Evolutionary conservation across 2,329 filamentous ascomycete species (phyloP), one percentile per base, ranked within the genome.

Genomic region (Lachnellula hyalina): DNA sequence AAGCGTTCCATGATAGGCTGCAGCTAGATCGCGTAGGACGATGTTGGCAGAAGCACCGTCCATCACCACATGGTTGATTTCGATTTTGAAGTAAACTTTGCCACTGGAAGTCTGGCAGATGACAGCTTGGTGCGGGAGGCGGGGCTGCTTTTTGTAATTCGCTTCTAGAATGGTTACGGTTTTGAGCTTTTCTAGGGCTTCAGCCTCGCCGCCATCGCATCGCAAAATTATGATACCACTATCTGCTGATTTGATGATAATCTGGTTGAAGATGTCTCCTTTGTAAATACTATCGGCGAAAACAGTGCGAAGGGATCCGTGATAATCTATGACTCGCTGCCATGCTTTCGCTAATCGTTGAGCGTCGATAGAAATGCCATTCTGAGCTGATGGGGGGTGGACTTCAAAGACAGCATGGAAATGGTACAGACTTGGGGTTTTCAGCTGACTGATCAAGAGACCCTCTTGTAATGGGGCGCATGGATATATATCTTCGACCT

Each of bases 61-160:
- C 64, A 74, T 76, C n/a, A 75, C 73, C 3, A 72, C 73, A 58
- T 80, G 78, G 58, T 73, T 79, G 23, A 81, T 66, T 52, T 78
- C 75, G 11, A 77, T 63, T 36, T 73, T 73, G n/a, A 72, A 70
- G 63, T 74, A 77, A 0, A 76, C 53, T 40, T 68, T 71, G 14
- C 68, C 67, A 3, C 62, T 59, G 4, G 65, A 63, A 2, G 74
- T 76, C 51, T 72, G 68, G 53, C 74, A 76, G 32, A 78, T 70
- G 1, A 70, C 74, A 46, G 78, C 69, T 3, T 71, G 70, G 62
- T 79, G 76, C 21, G 75, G 72, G 3, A 75, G 72, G 15, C 42
- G 38, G 4, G 14, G 19, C 12, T 55, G 19, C 50, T n/a, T 23
- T 17, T 19, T 44, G 38, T 32, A 35, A 15, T n/a, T 42, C 45